Evolutionary conservation across 768 basidiomycete species (phyloP), one percentile per base, ranked within the genome.

Genomic region (Phlebiopsis flavidoalba): DNA sequence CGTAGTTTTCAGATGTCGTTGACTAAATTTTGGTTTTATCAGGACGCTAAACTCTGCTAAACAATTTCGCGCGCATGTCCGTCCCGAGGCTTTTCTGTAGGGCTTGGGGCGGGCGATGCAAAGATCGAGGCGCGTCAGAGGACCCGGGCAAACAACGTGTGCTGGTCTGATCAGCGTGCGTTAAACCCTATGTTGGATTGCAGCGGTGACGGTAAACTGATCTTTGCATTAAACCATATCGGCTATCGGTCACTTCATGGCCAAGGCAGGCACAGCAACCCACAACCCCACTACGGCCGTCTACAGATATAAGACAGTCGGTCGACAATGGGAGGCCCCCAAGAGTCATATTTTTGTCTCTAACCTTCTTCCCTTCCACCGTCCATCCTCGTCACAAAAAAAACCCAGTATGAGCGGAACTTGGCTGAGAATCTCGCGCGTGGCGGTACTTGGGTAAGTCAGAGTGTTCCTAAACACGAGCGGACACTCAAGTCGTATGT

Each of bases 191-290:
- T 26, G 14, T 31, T 1, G 52, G 15, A 35, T 3, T 7, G 2
- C 36, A 8, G 52, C 52, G 52, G 52, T 24, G 50, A 31, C 12
- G 50, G 50, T 53, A 33, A 53, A 33, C 31, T 53, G 52, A 53
- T 21, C 35, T 53, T 33, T 53, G 21, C 8, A 35, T 53, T 53
- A 33, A n/a, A 33, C 52, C 52, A 35, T 21, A 53, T 53, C 52
- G 35, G 33, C 33, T 11, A 53, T 33, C 52, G 35, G 19, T 35
- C 14, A 36, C 12, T 43, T 17, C 12, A 17, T 17, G 40, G 40
- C 40, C 40, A 43, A 43, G 40, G 40, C 52, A 53, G 52, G 52
- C 52, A 55, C 54, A 55, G 54, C 54, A 55, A 55, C 54, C 54
- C 45, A 53, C 31, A n/a, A 35, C 17, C 31, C 52, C 52, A 53